Percentiles rank a stretch among this genome's conserved stretches.
Conservation (phyloP, 257 asterid genomes). For the Solanum chilense region DNA sequence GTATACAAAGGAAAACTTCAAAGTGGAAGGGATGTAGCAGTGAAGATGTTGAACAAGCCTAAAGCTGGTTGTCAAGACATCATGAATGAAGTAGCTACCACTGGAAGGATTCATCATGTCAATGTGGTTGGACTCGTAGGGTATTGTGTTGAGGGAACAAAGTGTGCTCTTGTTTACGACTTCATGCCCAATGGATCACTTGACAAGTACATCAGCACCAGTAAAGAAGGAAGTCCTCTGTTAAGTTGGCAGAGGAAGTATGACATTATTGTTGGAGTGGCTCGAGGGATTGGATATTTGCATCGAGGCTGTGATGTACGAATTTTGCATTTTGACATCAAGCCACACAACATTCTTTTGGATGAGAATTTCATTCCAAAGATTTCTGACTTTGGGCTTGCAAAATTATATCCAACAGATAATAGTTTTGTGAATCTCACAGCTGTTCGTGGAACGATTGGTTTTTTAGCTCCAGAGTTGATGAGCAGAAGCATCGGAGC, state of each 20-base stretch:
- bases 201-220: constrained; percentile 21
- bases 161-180: constrained; percentile 31
- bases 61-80: constrained; percentile 32
- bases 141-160: constrained; percentile 30
- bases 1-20: constrained; percentile 19
- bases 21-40: constrained; percentile 33
- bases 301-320: neutral
- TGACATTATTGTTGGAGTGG: constrained; percentile 28
- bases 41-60: constrained; percentile 32
- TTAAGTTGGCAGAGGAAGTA: constrained; percentile 12
- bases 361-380: neutral
- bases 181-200: constrained; percentile 45
- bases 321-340: neutral
- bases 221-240: neutral
- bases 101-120: constrained; percentile 42
- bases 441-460: neutral
- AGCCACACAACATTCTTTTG: neutral
- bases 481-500: neutral
- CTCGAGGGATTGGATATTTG: neutral
- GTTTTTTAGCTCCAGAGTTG: neutral
- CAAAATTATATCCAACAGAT: neutral
- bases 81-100: constrained; percentile 40
- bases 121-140: constrained; percentile 38
- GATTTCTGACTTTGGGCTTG: neutral
- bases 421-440: neutral